Percentiles rank a stretch among this genome's conserved stretches.
Evolutionary conservation across 768 basidiomycete species (phyloP).

Genomic region (Udeniomyces megalosporus): DNA sequence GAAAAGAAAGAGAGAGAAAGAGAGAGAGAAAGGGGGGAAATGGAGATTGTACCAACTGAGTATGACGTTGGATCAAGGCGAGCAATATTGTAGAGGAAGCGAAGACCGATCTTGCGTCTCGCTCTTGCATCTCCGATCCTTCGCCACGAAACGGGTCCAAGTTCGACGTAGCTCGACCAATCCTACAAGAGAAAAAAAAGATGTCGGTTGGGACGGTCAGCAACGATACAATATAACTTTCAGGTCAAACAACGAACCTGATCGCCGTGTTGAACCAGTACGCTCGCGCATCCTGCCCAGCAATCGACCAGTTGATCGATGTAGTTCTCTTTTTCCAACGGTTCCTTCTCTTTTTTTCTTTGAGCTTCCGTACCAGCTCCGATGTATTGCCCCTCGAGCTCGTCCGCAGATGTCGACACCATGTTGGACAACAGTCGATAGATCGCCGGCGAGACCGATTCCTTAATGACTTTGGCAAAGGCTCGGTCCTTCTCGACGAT

Average conservation of each 20-base stretch:
- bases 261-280: slow-evolving; percentile 41
- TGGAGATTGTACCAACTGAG: not conserved
- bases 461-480: slow-evolving; percentile 1
- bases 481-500: not conserved
- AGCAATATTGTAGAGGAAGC: slow-evolving; percentile 37
- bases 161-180: slow-evolving; percentile 45
- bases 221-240: not conserved
- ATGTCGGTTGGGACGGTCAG: not conserved
- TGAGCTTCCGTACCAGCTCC: slow-evolving; percentile 54
- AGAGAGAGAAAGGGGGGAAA: not conserved
- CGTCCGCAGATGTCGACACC: slow-evolving; percentile 26
- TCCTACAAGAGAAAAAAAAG: slow-evolving; percentile 31
- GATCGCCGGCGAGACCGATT: slow-evolving; percentile 37
- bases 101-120: slow-evolving; percentile 45
- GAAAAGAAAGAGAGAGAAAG: not conserved
- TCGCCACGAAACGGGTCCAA: slow-evolving; percentile 41
- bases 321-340: slow-evolving; percentile 27
- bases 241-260: slow-evolving; percentile 28
- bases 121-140: slow-evolving; percentile 40
- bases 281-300: slow-evolving; percentile 55
- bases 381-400: slow-evolving; percentile 39
- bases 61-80: slow-evolving; percentile 11
- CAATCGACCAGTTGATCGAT: slow-evolving; percentile 49
- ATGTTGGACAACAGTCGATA: slow-evolving; percentile 41
- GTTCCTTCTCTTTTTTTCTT: slow-evolving; percentile 37